Conservation (phyloP, 179 eudicot species). For the Nepenthes alata region DNA sequence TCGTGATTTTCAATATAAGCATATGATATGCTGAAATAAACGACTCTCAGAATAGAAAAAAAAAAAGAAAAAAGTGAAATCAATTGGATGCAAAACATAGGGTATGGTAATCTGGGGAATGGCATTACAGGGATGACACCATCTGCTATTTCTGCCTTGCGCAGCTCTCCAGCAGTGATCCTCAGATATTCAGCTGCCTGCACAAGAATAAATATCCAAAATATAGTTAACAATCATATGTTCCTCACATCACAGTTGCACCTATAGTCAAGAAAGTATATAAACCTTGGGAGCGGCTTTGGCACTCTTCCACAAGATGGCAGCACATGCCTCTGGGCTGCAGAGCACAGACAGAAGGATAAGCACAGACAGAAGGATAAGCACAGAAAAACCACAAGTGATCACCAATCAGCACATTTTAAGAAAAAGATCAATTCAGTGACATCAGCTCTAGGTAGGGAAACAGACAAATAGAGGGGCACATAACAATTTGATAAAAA, state of each 20-base stretch:
- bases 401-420: too few species aligned
- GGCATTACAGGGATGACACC: constrained; percentile 58
- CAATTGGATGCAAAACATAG: background rate
- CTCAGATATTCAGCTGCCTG: constrained; percentile 87
- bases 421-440: too few species aligned
- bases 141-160: constrained; percentile 60
- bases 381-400: too few species aligned
- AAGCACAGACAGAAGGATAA: background rate
- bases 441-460: too few species aligned
- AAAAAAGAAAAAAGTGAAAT: background rate
- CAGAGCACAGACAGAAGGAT: constrained; percentile 6
- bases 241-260: constrained; percentile 1
- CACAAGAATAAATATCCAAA: constrained; percentile 10
- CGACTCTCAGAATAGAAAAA: background rate
- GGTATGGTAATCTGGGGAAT: background rate
- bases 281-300: constrained; percentile 79
- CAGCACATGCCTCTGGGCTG: constrained; percentile 99
- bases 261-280: constrained; percentile 2
- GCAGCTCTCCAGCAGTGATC: constrained; percentile 67
- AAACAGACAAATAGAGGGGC: too few species aligned
- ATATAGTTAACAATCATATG: background rate
- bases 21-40: too few species aligned
- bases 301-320: constrained; percentile 86
- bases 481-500: too few species aligned
- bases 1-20: too few species aligned